A percentile compares a stretch with the other conserved stretches of the same genome.
Conservation (phyloP, 345 rosid species). For the Eucalyptus virginea region DNA sequence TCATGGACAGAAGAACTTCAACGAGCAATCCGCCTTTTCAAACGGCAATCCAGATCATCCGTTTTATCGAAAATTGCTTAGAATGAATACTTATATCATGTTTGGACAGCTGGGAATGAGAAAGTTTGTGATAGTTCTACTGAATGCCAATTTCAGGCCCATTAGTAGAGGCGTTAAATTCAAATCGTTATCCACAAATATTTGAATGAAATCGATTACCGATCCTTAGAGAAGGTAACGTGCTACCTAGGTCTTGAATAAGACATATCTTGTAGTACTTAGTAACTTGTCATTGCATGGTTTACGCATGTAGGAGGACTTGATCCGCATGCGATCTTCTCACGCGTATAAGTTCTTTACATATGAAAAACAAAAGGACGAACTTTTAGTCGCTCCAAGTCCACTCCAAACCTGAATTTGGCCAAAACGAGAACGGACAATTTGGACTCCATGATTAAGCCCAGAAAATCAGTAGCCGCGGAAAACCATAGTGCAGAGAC, state of each 20-base stretch:
- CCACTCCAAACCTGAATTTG: neutral
- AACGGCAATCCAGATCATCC: neutral
- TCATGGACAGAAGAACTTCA: neutral
- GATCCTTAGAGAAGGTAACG: neutral
- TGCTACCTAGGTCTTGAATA: neutral
- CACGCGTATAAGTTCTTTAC: neutral
- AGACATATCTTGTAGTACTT: neutral
- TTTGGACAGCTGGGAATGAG: neutral
- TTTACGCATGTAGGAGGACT: neutral
- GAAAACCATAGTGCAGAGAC: neutral
- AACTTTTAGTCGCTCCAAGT: neutral
- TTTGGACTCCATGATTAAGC: neutral
- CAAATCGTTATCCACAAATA: neutral
- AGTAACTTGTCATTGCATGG: neutral
- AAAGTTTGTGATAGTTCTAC: neutral
- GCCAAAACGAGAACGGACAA: neutral
- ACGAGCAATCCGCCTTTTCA: neutral
- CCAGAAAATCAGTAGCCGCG: neutral
- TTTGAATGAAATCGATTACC: neutral
- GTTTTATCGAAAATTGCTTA: neutral
- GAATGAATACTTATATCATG: accelerated
- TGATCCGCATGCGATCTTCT: neutral
- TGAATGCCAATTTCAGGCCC: neutral
- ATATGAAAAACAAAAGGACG: neutral
- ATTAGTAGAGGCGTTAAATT: neutral